phyloP scores from a whole-genome alignment of 1,284 basidiomycete species.

The Sanghuangporus baumii region DNA sequence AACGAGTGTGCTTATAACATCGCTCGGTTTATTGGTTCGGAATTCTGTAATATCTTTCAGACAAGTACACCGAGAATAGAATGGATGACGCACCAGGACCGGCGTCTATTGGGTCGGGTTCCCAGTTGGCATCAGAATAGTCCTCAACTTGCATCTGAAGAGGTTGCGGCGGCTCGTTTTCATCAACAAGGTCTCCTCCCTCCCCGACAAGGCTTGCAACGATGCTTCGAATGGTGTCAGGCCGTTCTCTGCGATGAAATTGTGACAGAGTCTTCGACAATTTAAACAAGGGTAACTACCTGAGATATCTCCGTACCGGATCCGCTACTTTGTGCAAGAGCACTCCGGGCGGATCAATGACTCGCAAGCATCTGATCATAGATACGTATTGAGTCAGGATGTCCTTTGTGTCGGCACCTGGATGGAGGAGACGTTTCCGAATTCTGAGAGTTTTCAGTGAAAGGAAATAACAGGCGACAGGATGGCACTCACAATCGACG shows the following conservation, averaged over 20 bases:
- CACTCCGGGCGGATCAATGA: conserved; percentile 90
- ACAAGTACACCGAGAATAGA: background rate
- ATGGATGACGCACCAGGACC: conserved; percentile 58
- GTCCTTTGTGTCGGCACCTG: conserved; percentile 91
- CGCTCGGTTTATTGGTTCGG: conserved; percentile 79
- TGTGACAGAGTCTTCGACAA: background rate
- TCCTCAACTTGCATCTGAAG: conserved; percentile 77
- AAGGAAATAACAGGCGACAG: background rate
- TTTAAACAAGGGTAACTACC: conserved; percentile 37
- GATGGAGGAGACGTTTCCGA: conserved; percentile 85
- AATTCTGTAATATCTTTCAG: conserved; percentile 55
- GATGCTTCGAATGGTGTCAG: conserved; percentile 89
- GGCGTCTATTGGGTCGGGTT: conserved; percentile 90
- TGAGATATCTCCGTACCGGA: conserved; percentile 82
- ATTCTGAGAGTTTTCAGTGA: conserved; percentile 47
- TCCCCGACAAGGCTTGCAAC: conserved; percentile 89
- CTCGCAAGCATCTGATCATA: conserved; percentile 86
- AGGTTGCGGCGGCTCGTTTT: conserved; percentile 72
- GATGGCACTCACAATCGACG: conserved; percentile 54
- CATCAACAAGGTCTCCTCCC: conserved; percentile 75
- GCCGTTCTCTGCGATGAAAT: conserved; percentile 53
- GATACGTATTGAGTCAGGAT: conserved; percentile 93
- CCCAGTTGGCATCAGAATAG: conserved; percentile 86
- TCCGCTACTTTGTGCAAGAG: conserved; percentile 88
- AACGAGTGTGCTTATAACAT: conserved; percentile 90